Evolutionary conservation across 768 basidiomycete genomes (phyloP).

Genomic region (Tulasnella calospora): DNA sequence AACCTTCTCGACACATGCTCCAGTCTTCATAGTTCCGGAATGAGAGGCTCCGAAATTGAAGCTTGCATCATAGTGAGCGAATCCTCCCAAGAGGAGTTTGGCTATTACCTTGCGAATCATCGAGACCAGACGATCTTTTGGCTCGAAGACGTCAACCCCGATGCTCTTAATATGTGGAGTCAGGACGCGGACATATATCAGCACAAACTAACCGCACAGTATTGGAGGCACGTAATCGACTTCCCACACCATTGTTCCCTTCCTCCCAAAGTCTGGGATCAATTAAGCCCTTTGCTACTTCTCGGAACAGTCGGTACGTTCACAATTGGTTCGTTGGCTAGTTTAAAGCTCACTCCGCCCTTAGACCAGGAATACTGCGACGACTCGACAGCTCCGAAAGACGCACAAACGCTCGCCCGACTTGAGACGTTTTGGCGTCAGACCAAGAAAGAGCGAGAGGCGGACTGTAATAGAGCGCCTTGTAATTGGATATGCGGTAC

Average conservation of each 20-base stretch:
- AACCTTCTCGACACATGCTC: not conserved
- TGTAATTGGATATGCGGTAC: slow-evolving; percentile 11
- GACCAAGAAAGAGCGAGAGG: not conserved
- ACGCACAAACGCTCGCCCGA: not conserved
- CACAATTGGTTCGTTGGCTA: too few species aligned
- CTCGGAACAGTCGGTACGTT: not conserved
- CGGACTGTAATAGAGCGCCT: not conserved
- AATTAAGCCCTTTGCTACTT: not conserved
- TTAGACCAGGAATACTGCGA: not conserved
- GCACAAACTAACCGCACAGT: not conserved
- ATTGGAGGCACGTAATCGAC: slow-evolving; percentile 10
- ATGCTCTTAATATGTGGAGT: not conserved
- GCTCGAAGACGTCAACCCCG: not conserved
- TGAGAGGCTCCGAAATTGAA: not conserved
- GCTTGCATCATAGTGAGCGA: not conserved
- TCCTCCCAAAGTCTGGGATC: not conserved
- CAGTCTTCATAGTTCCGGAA: not conserved
- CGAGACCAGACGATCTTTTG: slow-evolving; percentile 5
- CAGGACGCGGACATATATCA: not conserved
- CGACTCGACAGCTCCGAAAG: slow-evolving; percentile 14
- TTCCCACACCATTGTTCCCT: not conserved
- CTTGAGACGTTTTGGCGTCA: not conserved
- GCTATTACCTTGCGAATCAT: not conserved
- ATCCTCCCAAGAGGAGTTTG: not conserved
- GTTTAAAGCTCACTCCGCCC: too few species aligned